A percentile compares a stretch with the other conserved stretches of the same genome.
These are phyloP conservation scores for Naegleria fowleri DNA, from an alignment of 208 protist species.

Conservation along the genomic window DNA sequence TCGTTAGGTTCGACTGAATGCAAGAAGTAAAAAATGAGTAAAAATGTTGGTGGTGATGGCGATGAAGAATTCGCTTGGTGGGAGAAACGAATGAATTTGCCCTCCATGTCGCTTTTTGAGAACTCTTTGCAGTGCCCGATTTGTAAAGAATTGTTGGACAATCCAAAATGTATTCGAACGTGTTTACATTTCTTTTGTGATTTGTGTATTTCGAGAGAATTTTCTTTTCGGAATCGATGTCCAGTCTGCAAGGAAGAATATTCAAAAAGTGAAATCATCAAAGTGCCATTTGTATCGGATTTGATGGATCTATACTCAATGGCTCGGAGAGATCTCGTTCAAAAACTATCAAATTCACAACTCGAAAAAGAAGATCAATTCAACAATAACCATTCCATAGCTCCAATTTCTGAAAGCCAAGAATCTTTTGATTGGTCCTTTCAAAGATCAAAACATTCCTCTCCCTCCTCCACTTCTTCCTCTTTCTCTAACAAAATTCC, in stretches of 20 bases:
- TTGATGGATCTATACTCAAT: not conserved
- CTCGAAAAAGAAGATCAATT: not conserved
- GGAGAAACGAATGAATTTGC: not conserved
- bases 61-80: not conserved
- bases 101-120: not conserved
- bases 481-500: not conserved
- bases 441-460: not conserved
- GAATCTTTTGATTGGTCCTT: not conserved
- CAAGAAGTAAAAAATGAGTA: not conserved
- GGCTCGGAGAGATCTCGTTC: not conserved
- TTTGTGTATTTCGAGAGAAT: constrained; percentile 10
- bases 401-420: not conserved
- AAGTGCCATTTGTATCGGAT: not conserved
- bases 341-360: not conserved
- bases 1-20: too few relatives aligned
- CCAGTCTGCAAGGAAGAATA: not conserved
- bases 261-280: not conserved
- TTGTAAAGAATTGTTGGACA: not conserved
- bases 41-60: not conserved
- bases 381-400: not conserved
- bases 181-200: not conserved
- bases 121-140: not conserved
- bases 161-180: not conserved
- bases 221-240: not conserved
- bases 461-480: too few relatives aligned